Evolutionary conservation across 148 eudicot species (phyloP).

Genomic region (Silene conica): DNA sequence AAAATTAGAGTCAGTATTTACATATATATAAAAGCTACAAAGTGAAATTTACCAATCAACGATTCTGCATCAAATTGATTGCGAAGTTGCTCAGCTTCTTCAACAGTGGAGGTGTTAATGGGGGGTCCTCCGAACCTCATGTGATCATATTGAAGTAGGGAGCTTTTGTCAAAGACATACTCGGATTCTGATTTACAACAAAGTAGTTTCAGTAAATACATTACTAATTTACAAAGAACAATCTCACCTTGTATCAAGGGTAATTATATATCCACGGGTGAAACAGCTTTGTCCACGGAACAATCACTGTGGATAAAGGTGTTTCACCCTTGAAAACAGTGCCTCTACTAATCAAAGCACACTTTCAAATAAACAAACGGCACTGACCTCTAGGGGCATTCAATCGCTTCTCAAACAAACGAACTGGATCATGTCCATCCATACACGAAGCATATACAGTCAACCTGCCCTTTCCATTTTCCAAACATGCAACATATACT

Average conservation of each 20-base stretch:
- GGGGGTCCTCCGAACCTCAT: slow-evolving; percentile 87
- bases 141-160: slow-evolving; percentile 57
- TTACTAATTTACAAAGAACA: neutral
- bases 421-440: slow-evolving; percentile 79
- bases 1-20: neutral
- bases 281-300: too few species aligned
- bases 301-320: too few species aligned
- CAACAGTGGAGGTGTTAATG: slow-evolving; percentile 42
- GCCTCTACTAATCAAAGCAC: neutral
- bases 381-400: slow-evolving; percentile 55
- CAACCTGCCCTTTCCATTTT: slow-evolving; percentile 34
- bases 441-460: slow-evolving; percentile 72
- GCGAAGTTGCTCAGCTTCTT: slow-evolving; percentile 65
- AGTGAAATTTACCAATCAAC: slow-evolving; percentile 43
- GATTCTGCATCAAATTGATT: slow-evolving; percentile 48
- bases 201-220: neutral
- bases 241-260: neutral
- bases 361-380: neutral
- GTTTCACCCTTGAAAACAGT: too few species aligned
- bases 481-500: neutral
- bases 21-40: neutral
- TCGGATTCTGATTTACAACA: slow-evolving; percentile 40
- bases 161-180: slow-evolving; percentile 56
- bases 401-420: slow-evolving; percentile 73
- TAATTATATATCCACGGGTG: too few species aligned